Base-by-base conservation (phyloP, 768 basidiomycete genomes). In the Dentipellis sp. region DNA sequence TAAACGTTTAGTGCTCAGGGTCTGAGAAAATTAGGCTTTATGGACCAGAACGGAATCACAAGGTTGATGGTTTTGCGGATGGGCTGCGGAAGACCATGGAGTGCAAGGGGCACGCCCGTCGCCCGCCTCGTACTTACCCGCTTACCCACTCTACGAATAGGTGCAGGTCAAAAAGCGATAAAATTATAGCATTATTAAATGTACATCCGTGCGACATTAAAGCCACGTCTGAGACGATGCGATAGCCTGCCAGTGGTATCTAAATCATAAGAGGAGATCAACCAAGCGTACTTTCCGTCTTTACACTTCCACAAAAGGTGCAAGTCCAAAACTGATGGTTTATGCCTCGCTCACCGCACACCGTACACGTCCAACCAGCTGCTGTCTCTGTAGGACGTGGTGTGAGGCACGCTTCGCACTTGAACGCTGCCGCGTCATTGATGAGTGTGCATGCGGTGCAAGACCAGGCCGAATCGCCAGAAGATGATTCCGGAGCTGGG, bases 251-350 rank as follows among this genome's bases (percentile, higher is more conserved):
- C 29, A 29, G 29, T 29, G 29, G 29, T 29, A 29, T 42, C 2
- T 14, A 49, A 49, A 23, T 49, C 52, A 49, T 22, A 55, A 57
- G 4, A 21, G 22, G 48, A 11, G 12, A 23, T 60, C 56, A 62
- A 10, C 51, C 56, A n/a, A 46, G n/a, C 11, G 40, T 37, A 35
- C 69, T 71, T 22, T 61, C 63, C 9, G 63, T 67, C 67, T 90
- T 91, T 52, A 91, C 75, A 17, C 73, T 70, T 14, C 89, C 89
- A 65, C 91, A 94, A 54, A 75, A 78, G 14, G 70, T 68, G 72
- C 92, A 94, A 50, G 82, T 84, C 89, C 87, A 93, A 58, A 82
- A 78, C 19, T 82, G 76, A 58, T 79, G 78, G 2, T 78, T 76
- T 67, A 83, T 85, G 22, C 78, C 81, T 36, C 65, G 67, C 66